phyloP scores from a whole-genome alignment of 768 basidiomycete genomes.

The Podaxis sp. region DNA sequence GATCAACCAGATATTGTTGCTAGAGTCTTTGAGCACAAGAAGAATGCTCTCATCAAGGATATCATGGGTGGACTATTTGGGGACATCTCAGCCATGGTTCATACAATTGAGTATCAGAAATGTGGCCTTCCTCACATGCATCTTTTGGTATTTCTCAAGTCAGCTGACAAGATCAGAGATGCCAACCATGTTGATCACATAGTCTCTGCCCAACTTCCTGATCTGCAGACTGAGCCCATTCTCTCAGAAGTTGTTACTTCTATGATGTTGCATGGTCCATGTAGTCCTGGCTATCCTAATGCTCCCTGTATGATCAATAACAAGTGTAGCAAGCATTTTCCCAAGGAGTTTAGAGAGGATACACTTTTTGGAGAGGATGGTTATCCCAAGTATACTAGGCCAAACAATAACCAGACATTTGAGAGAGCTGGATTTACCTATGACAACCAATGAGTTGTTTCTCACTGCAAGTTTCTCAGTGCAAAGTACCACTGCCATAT shows the following conservation, averaged over 20 bases:
- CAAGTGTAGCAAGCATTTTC: constrained; percentile 42
- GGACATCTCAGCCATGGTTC: constrained; percentile 38
- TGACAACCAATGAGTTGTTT: constrained; percentile 43
- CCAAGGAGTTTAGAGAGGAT: constrained; percentile 32
- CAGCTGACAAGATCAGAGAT: constrained; percentile 30
- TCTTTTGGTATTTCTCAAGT: constrained; percentile 41
- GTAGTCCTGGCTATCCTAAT: constrained; percentile 32
- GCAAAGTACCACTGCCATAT: constrained; percentile 45
- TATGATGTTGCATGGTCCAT: constrained; percentile 52
- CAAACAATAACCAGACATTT: constrained; percentile 32
- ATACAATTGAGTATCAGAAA: constrained; percentile 57
- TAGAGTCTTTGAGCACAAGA: constrained; percentile 46
- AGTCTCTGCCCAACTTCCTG: constrained; percentile 44
- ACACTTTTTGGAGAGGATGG: constrained; percentile 39
- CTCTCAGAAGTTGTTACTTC: constrained; percentile 40
- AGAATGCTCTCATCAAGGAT: constrained; percentile 34
- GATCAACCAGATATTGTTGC: constrained; percentile 52
- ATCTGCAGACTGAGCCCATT: constrained; percentile 34
- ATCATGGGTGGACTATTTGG: constrained; percentile 44
- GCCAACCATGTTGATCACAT: constrained; percentile 37
- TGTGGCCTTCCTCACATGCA: constrained; percentile 55
- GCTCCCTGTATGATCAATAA: constrained; percentile 42
- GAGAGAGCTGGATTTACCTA: constrained; percentile 10
- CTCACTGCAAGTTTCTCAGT: constrained; percentile 36
- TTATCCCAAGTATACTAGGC: constrained; percentile 38